Base-by-base conservation (phyloP, 2,329 filamentous ascomycete genomes). In the Fusarium sarcochroum region DNA sequence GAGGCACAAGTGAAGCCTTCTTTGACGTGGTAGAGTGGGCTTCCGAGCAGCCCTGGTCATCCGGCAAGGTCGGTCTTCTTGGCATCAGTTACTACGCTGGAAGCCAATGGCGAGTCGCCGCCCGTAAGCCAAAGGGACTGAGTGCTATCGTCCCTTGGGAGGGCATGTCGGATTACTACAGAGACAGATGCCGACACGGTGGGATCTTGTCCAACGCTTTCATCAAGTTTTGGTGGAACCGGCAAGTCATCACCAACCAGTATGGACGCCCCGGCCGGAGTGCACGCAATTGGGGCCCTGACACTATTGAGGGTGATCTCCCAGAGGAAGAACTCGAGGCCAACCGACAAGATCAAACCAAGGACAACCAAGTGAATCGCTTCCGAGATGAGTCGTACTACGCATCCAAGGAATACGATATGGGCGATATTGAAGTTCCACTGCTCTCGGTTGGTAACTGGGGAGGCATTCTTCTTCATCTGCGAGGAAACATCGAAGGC, bases 401-500 rank as follows among this genome's bases (percentile, higher is more conserved):
- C 61, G 84, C 87, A 1, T 87, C 84, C 42, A 90, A 88, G 70
- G 89, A 92, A 49, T 92, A 90, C 69, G 80, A 86, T 46, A 81
- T 91, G 75, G 84, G 80, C 17, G 88, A 92, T 63, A 91, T 93
- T 40, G 82, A 90, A 59, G 89, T 92, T 0, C 90, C 90, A 0
- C 71, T 92, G 0, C 83, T 92, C 0, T 87, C 84, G 0, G 90
- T 92, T 0, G 90, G 85, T 0, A 92, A 92, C 75, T 92, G 89
- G 90, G 90, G 90, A 13, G 90, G 90, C 2, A 92, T 92, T 47
- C 76, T 90, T 6, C 82, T 93, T 2, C 90, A 93, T 69, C 82
- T 92, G 7, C 83, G 90, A 9, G 90, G 90, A 3, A 93, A 93
- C 67, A 83, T 93, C 9, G 84, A 90, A 70, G 90, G 90, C 0